A percentile compares a stretch with the other conserved stretches of the same genome.
phyloP scores from a whole-genome alignment of 192 early-diverging fungal genomes.

The Podila epigama region DNA sequence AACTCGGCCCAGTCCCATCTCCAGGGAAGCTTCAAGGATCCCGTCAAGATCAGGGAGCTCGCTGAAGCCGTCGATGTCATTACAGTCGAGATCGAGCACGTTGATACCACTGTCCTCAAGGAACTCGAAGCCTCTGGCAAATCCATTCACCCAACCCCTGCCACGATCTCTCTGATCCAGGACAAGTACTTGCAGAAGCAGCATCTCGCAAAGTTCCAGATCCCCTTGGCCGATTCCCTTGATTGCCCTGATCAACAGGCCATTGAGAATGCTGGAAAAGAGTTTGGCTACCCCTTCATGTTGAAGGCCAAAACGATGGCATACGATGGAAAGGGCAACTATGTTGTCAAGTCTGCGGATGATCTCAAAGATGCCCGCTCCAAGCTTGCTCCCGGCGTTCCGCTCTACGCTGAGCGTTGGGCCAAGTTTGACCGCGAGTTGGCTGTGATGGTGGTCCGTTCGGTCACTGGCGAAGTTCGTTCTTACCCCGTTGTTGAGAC shows the following conservation, averaged over 20 bases:
- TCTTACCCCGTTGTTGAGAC: conserved; percentile 98
- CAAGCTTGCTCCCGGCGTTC: conserved; percentile 66
- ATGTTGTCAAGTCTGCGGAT: conserved; percentile 75
- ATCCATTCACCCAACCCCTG: conserved; percentile 81
- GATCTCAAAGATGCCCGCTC: conserved; percentile 73
- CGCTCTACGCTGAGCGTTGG: conserved; percentile 95
- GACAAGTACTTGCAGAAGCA: conserved; percentile 96
- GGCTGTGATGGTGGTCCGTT: conserved; percentile 97
- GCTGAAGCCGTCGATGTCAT: conserved; percentile 80
- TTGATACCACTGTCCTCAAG: conserved; percentile 72
- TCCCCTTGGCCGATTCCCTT: conserved; percentile 76
- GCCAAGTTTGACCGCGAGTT: conserved; percentile 92
- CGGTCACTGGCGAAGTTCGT: conserved; percentile 72
- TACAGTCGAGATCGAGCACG: conserved; percentile 99
- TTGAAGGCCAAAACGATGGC: conserved; percentile 94
- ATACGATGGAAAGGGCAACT: conserved; percentile 97
- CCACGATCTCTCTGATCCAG: conserved; percentile 89
- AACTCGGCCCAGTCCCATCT: conserved; percentile 73
- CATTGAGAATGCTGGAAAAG: conserved; percentile 61
- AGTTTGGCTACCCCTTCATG: conserved; percentile 94
- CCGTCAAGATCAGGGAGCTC: conserved; percentile 76
- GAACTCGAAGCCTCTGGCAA: conserved; percentile 62
- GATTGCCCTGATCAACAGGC: conserved; percentile 65
- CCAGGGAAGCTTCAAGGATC: conserved; percentile 86
- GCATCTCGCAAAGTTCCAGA: conserved; percentile 67